Evolutionary conservation across 2,329 filamentous ascomycete species (phyloP), one percentile per base, ranked within the genome.

Genomic region (Phoma sp.): DNA sequence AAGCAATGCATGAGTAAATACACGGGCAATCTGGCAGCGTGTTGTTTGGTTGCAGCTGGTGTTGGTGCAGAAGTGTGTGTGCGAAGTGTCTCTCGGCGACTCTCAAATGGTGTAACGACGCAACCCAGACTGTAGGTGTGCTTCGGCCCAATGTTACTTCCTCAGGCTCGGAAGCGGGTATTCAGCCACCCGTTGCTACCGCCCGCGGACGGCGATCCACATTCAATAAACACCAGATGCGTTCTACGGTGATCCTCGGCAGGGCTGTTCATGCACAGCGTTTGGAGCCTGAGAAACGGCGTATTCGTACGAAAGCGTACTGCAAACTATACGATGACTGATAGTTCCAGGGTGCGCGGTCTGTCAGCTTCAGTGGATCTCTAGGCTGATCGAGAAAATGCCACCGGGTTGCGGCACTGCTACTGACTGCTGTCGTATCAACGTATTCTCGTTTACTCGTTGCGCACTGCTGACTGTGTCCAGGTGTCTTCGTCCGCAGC

Each of bases 131-230:
- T 17, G 17, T 17, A 17, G 17, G 17, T 17, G 22, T 35, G 43
- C 6, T 25, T 21, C 15, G n/a, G 32, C 13, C 21, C 12, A 31
- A 27, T 33, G 17, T 38, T 17, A 29, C 47, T 36, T 29, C 47
- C 47, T 27, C 12, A 22, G 27, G 24, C 32, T 39, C 49, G 43
- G 49, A n/a, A 22, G 8, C 41, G 41, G 49, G 44, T 36, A 36
- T 40, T 41, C 36, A 45, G 41, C 41, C 36, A 51, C 41, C 49
- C 49, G 49, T 45, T 45, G 35, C 40, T 24, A 41, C 40, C 43
- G 36, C 35, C 41, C 21, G 35, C 22, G 31, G 39, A 12, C 27
- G 22, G 7, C 6, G 43, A 33, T 36, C 43, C 50, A 53, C 50
- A 53, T 25, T 24, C 36, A 51, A 41, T 31, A 41, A 25, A 13